phyloP scores from a whole-genome alignment of 1,139 yeast genomes.

The Lodderomyces pseudojiufengensis region DNA sequence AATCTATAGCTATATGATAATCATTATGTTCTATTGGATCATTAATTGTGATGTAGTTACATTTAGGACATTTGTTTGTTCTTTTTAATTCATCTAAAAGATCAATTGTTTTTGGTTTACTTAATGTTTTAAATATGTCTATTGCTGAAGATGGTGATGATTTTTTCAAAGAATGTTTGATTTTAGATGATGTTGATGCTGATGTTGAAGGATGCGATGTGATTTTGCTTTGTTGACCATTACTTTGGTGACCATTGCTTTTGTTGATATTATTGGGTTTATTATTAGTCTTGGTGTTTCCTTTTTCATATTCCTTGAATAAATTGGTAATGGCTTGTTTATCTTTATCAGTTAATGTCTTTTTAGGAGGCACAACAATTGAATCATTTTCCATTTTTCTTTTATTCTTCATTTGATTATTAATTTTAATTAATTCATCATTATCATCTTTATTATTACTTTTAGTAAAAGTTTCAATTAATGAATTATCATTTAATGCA shows the following conservation, averaged over 20 bases:
- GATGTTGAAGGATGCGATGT: too few relatives aligned
- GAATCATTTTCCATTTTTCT: conserved; percentile 1
- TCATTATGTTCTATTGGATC: conserved; percentile 42
- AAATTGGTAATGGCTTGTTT: conserved; percentile 15
- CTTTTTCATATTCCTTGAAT: conserved; percentile 9
- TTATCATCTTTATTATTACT: conserved; percentile 15
- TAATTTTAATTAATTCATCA: conserved; percentile 22
- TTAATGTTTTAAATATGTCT: conserved; percentile 23
- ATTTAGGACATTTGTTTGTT: conserved; percentile 23
- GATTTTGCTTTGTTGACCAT: too few relatives aligned
- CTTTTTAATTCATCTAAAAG: conserved; percentile 18
- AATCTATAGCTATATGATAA: conserved; percentile 37
- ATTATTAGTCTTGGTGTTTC: conserved; percentile 1
- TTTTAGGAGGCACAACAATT: conserved; percentile 4
- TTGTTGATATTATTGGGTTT: too few relatives aligned
- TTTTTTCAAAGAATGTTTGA: too few relatives aligned
- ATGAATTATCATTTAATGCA: conserved; percentile 34
- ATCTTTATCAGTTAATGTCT: conserved; percentile 11
- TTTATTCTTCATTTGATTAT: conserved; percentile 5
- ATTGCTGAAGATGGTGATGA: conserved; percentile 1
- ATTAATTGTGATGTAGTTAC: conserved; percentile 21
- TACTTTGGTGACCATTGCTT: too few relatives aligned
- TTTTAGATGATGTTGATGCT: background rate
- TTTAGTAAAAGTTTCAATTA: conserved; percentile 49
- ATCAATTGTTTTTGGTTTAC: conserved; percentile 9